Evolutionary conservation across 208 protist species (phyloP), one percentile per base, ranked within the genome.

Genomic region (Leishmania mexicana): DNA sequence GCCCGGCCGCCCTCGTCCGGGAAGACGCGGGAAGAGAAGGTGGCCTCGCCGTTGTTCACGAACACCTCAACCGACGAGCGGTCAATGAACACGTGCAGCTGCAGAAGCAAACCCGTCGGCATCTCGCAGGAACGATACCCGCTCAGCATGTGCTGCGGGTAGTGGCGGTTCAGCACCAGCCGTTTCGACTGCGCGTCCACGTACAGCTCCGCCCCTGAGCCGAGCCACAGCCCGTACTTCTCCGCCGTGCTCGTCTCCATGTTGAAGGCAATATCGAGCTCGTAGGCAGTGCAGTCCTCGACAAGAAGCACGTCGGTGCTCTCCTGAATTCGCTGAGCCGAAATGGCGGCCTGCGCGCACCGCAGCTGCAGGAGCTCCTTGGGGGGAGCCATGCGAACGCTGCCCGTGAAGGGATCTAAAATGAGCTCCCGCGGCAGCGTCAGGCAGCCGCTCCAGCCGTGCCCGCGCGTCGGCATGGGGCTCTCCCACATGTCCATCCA

Each of bases 141-240:
- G 73, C 85, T 86, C 62, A 93, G 68, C 80, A 91, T 86, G 81
- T 91, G 74, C 11, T 91, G 85, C 74, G 89, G 89, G 83, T 90
- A 93, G 89, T 93, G 89, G 13, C 89, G 89, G 70, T 88, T 82
- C 78, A 93, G 76, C 76, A 93, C 89, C 10, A 90, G 64, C 19
- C 85, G 85, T 45, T 88, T 80, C 21, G 79, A 75, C 85, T 93
- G 89, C 60, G 85, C 77, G 60, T 93, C 89, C 19, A 91, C 85
- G 73, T 82, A 89, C 5, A 93, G 62, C 89, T 93, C 87, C 15
- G 79, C 79, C 2, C 89, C 87, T 1, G 62, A 51, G 85, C 89
- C 89, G 70, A 93, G 83, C 88, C 89, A 93, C 74, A 93, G 57
- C 21, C 89, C 89, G 78, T 91, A 93, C 76, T 87, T 86, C 82